Evolutionary conservation across 805 yeast species (phyloP), one percentile per base, ranked within the genome.

Genomic region (Candida anglica): DNA sequence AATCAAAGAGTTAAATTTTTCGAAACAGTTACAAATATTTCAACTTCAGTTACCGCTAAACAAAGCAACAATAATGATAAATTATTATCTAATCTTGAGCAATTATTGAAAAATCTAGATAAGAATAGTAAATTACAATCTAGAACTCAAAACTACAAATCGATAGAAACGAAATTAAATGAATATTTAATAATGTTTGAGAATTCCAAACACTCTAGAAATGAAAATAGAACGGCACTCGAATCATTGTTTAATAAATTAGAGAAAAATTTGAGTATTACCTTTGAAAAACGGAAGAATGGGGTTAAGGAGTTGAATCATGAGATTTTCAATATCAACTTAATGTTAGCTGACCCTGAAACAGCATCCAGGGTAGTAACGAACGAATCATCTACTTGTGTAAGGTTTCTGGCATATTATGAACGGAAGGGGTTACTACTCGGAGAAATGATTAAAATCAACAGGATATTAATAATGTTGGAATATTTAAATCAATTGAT

Each of bases 341-440:
- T 32, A 8, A 33, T 30, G 13, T 19, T 30, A 10, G 32, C 32
- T 10, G 32, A 30, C 13, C 24, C 16, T 6, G 32, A 30, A 4
- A 30, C 25, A 7, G 15, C 13, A 9, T 6, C 25, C 5, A 11
- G n/a, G 18, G 16, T 30, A 11, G 16, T 27, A 14, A 8, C 20
- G 4, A 6, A 9, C 5, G 18, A 27, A 15, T 16, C 30, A 8
- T n/a, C 8, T 4, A 27, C n/a, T 11, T 27, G 11, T 17, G 11
- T 27, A 11, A 27, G 19, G 20, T 30, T 21, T 15, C 28, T 17
- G 29, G 14, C 15, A 13, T 33, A 38, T 14, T 48, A 41, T 31
- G 33, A 40, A 23, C 36, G 36, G 30, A 47, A 45, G 36, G 26
- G 36, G 15, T 30, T 31, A 23, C 24, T 37, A 15, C 38, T 52